Evolutionary conservation across 257 asterid species (phyloP).

Genomic region (Coffea canephora): DNA sequence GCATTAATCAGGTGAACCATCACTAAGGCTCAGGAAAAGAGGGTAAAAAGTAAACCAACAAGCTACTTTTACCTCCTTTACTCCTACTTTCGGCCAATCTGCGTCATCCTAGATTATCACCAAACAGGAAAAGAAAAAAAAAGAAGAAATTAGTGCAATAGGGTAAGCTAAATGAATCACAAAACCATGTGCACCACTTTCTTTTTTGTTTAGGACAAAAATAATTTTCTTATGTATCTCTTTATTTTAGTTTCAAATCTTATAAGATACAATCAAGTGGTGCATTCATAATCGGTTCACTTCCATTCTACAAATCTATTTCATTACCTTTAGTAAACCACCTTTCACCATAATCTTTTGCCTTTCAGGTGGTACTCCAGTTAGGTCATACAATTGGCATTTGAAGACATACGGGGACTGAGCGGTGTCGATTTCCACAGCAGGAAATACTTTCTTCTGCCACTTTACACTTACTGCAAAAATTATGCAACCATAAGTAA

Average conservation of each 20-base stretch:
- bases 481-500: neutral
- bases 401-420: constrained; percentile 90
- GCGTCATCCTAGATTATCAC: constrained; percentile 68
- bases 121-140: neutral
- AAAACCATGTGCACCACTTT: constrained; percentile 10
- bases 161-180: constrained; percentile 8
- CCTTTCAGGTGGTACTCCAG: constrained; percentile 99
- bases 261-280: constrained; percentile 10
- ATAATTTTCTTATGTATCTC: neutral
- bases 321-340: constrained; percentile 85
- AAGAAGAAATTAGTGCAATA: constrained; percentile 16
- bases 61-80: constrained; percentile 69
- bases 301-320: neutral
- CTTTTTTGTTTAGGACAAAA: neutral
- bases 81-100: constrained; percentile 89
- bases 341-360: constrained; percentile 99
- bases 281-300: constrained; percentile 7
- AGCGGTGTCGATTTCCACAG: constrained; percentile 85
- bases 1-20: neutral
- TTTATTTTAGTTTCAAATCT: constrained; percentile 5
- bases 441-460: constrained; percentile 79
- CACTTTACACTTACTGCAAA: constrained; percentile 93
- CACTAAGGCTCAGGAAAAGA: neutral
- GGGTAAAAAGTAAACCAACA: constrained; percentile 7
- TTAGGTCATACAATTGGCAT: constrained; percentile 89